Percentiles rank a stretch among this genome's conserved stretches.
These are phyloP conservation scores for Oidiodendron maius DNA, from an alignment of 495 filamentous ascomycete genomes.

Conservation along the genomic window DNA sequence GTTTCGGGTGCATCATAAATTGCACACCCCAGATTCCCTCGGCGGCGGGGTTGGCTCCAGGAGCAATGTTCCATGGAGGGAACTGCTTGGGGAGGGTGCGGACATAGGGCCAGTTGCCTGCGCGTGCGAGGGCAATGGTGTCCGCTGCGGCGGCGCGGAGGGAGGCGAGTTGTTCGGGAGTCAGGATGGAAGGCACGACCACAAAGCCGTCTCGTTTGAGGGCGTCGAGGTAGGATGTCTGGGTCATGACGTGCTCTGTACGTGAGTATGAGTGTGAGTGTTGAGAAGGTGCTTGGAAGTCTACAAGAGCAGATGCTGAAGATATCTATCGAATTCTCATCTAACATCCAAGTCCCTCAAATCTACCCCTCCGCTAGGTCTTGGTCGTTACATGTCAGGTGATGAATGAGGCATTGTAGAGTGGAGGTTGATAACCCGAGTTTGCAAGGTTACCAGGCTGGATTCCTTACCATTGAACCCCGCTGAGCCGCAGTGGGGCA, in stretches of 20 bases:
- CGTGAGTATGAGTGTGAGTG: too few relatives aligned
- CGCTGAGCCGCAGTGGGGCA: too few relatives aligned
- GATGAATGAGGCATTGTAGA: too few relatives aligned
- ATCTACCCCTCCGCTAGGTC: too few relatives aligned
- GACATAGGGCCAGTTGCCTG: slow-evolving; percentile 68
- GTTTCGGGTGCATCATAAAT: slow-evolving; percentile 68
- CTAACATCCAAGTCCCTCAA: too few relatives aligned
- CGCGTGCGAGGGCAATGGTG: slow-evolving; percentile 49
- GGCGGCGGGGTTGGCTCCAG: slow-evolving; percentile 33
- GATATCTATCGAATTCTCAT: too few relatives aligned
- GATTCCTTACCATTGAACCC: too few relatives aligned
- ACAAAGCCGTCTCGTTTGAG: slow-evolving; percentile 23
- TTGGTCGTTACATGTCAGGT: slow-evolving; percentile 1
- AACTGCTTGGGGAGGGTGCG: slow-evolving; percentile 82
- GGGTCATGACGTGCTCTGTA: slow-evolving; percentile 3
- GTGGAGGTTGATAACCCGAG: too few relatives aligned
- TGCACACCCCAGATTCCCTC: slow-evolving; percentile 82
- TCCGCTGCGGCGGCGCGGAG: slow-evolving; percentile 51
- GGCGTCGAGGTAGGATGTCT: slow-evolving; percentile 15
- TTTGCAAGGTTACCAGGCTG: too few relatives aligned
- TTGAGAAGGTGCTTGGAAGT: too few relatives aligned
- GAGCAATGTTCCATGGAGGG: slow-evolving; percentile 63
- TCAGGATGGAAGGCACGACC: slow-evolving; percentile 18
- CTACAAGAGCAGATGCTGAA: too few relatives aligned
- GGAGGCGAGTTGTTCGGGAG: slow-evolving; percentile 24